Base-by-base conservation (phyloP, 148 eudicot species). In the Silene uniflora region DNA sequence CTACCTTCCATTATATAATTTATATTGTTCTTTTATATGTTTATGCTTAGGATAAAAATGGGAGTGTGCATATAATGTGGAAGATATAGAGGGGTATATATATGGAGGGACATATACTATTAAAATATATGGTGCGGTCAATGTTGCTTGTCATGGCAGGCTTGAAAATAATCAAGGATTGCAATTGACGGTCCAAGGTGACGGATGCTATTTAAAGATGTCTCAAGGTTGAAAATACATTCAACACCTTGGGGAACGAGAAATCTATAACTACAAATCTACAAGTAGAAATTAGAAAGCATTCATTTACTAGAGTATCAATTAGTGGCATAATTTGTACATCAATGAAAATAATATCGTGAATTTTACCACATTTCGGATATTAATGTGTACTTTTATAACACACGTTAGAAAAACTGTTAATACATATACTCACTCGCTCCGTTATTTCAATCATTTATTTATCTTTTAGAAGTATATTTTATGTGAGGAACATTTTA, bases 101-200 rank as follows among this genome's bases (percentile, higher is more conserved):
- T 8, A 17, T 66, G 32, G 24, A 63, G 49, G 10, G 24, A 46
- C 9, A 52, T 1, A 14, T 13, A 32, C 16, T 44, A 70, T 49
- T 21, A 12, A 18, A 29, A 1, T 21, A 56, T 68, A 32, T 11
- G 35, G 11, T 13, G 19, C 56, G 35, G 46, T 46, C 25, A 39
- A 56, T 6, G 10, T 65, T 65, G 62, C 5, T 65, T 10, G 66
- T 6, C 23, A 72, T 81, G 75, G 84, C 71, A 69, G 75, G 84
- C 80, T 77, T 76, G 83, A 81, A 81, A 72, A 76, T 55, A 27
- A 25, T 10, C 5, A 21, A 42, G 14, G 72, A 22, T 44, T 75
- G 23, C 4, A 49, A 54, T 8, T 52, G 71, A 77, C 64, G 84
- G 84, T 81, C 84, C 84, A 81, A 81, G 60, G 77, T 81, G 84